phyloP scores from a whole-genome alignment of 768 basidiomycete species.

The Dioszegia aurantiaca region DNA sequence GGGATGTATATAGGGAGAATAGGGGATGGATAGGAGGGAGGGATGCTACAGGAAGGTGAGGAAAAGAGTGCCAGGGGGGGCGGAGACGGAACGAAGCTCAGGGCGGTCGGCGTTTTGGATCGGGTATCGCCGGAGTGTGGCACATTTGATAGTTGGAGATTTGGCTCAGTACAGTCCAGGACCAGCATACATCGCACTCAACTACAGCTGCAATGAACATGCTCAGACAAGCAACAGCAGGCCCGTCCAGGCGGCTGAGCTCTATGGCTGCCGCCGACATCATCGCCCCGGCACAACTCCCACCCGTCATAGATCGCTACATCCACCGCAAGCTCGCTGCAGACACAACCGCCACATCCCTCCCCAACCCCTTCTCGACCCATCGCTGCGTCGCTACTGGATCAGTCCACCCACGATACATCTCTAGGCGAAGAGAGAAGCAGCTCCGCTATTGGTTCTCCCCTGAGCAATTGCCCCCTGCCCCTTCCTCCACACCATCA shows the following conservation, averaged over 20 bases:
- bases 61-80: slow-evolving; percentile 13
- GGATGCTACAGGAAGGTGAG: slow-evolving; percentile 19
- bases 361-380: slow-evolving; percentile 36
- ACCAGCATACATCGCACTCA: not conserved
- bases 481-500: slow-evolving; percentile 1
- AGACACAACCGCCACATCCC: slow-evolving; percentile 1
- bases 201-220: slow-evolving; percentile 17
- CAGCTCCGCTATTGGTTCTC: slow-evolving; percentile 27
- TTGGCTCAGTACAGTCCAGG: not conserved
- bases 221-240: slow-evolving; percentile 17
- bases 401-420: slow-evolving; percentile 23
- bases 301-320: slow-evolving; percentile 29
- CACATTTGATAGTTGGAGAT: not conserved
- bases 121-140: slow-evolving; percentile 10
- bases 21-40: slow-evolving; percentile 12
- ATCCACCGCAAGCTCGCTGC: slow-evolving; percentile 16
- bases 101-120: slow-evolving; percentile 22
- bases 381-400: slow-evolving; percentile 15
- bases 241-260: not conserved
- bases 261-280: not conserved
- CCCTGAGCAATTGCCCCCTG: slow-evolving; percentile 20
- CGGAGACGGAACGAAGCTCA: not conserved
- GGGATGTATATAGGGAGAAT: slow-evolving; percentile 16
- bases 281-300: slow-evolving; percentile 18
- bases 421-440: slow-evolving; percentile 39